Percentiles rank a stretch among this genome's conserved stretches.
These are phyloP conservation scores for Monilinia fructicola DNA, from an alignment of 2,329 filamentous ascomycete genomes.

Conservation along the genomic window DNA sequence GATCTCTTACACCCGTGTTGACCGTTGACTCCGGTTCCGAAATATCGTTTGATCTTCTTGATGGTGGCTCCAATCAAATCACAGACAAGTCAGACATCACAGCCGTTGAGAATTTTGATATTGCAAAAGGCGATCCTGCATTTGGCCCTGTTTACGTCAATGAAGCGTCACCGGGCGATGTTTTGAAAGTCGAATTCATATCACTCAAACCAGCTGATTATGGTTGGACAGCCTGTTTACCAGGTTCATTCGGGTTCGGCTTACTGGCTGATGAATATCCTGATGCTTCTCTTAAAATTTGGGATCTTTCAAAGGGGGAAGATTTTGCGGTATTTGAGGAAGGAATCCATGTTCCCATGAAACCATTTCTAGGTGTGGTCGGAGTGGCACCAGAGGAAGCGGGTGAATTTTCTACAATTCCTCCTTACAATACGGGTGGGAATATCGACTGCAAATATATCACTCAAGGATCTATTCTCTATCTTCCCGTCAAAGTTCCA, in stretches of 20 bases:
- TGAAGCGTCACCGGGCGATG: slow-evolving; percentile 51
- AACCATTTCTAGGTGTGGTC: slow-evolving; percentile 54
- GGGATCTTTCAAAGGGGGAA: slow-evolving; percentile 45
- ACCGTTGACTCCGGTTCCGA: slow-evolving; percentile 50
- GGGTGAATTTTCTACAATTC: slow-evolving; percentile 51
- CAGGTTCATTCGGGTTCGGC: slow-evolving; percentile 49
- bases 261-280: slow-evolving; percentile 51
- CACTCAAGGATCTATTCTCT: slow-evolving; percentile 48
- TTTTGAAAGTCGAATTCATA: slow-evolving; percentile 52
- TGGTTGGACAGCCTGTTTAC: slow-evolving; percentile 55
- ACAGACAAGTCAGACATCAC: slow-evolving; percentile 45
- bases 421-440: slow-evolving; percentile 52
- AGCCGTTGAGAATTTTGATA: slow-evolving; percentile 45
- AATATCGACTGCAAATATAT: slow-evolving; percentile 56
- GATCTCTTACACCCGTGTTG: slow-evolving; percentile 46
- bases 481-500: slow-evolving; percentile 50
- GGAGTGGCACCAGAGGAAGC: slow-evolving; percentile 49
- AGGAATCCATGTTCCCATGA: slow-evolving; percentile 50
- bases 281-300: slow-evolving; percentile 49
- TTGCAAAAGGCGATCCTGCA: slow-evolving; percentile 45
- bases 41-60: slow-evolving; percentile 51
- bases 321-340: slow-evolving; percentile 48
- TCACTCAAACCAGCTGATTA: slow-evolving; percentile 47
- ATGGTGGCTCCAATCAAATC: slow-evolving; percentile 53
- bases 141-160: slow-evolving; percentile 52